Evolutionary conservation across 1,284 basidiomycete species (phyloP).

Genomic region (Leccinum insolens): DNA sequence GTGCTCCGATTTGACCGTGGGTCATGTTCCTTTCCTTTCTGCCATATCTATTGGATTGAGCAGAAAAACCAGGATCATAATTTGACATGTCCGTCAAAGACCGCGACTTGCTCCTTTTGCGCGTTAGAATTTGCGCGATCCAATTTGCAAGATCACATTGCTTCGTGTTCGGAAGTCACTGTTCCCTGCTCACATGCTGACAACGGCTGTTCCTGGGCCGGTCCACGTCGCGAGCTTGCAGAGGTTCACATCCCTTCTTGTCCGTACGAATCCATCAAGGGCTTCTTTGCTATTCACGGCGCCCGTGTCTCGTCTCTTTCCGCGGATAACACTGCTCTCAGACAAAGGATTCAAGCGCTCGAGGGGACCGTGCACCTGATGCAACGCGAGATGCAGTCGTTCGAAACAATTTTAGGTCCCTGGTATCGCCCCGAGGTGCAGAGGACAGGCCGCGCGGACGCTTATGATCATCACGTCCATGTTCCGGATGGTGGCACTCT

Average conservation of each 20-base stretch:
- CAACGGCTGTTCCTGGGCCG: conserved; percentile 60
- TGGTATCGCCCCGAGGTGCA: conserved; percentile 52
- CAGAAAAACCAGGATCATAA: conserved; percentile 38
- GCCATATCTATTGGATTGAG: conserved; percentile 4
- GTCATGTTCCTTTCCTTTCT: conserved; percentile 17
- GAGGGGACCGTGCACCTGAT: conserved; percentile 53
- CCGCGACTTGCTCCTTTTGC: conserved; percentile 44
- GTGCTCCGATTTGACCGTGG: conserved; percentile 37
- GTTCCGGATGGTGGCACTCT: conserved; percentile 14
- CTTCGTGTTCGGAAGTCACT: conserved; percentile 40
- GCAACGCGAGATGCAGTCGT: conserved; percentile 52
- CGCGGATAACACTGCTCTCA: conserved; percentile 64
- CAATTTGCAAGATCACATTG: conserved; percentile 39
- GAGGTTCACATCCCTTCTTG: conserved; percentile 51
- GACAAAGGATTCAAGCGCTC: conserved; percentile 52
- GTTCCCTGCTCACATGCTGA: conserved; percentile 52
- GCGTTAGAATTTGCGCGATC: conserved; percentile 37
- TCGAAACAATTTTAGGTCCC: conserved; percentile 61
- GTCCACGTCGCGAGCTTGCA: conserved; percentile 44
- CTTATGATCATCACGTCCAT: conserved; percentile 9
- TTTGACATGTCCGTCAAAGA: conserved; percentile 39
- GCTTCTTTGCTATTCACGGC: conserved; percentile 56
- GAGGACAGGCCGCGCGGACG: conserved; percentile 14
- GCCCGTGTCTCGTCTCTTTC: conserved; percentile 46
- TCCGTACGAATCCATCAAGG: conserved; percentile 63